Evolutionary conservation across 148 eudicot species (phyloP).

Genomic region (Fagopyrum homotropicum): DNA sequence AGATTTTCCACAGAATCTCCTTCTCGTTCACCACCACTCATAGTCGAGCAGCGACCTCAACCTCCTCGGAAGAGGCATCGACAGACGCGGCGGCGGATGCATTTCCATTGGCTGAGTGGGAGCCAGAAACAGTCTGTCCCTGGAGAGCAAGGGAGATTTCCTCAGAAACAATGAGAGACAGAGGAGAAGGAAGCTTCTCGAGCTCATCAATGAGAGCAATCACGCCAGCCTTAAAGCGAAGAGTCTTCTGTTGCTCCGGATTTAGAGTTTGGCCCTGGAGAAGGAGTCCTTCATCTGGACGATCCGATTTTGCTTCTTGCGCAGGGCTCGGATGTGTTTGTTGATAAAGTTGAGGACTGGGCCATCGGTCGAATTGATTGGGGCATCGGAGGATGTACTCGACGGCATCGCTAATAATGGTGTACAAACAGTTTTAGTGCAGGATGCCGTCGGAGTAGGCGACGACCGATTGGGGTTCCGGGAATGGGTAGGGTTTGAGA

Average conservation of each 20-base stretch:
- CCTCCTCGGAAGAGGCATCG: not conserved
- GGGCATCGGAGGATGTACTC: constrained; percentile 9
- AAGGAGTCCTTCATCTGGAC: constrained; percentile 56
- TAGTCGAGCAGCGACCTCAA: not conserved
- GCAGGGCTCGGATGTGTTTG: constrained; percentile 75
- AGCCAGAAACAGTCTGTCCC: not conserved
- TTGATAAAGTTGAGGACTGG: constrained; percentile 67
- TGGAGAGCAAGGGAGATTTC: constrained; percentile 39
- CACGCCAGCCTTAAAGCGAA: constrained; percentile 56
- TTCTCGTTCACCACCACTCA: not conserved
- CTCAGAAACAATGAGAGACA: constrained; percentile 46
- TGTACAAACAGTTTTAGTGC: not conserved
- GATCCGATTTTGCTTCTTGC: constrained; percentile 14
- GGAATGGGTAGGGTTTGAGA: constrained; percentile 14
- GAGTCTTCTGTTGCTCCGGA: constrained; percentile 63
- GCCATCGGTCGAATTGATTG: constrained; percentile 34
- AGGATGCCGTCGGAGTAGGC: not conserved
- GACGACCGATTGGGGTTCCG: not conserved
- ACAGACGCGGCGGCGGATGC: not conserved
- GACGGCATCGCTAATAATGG: constrained; percentile 8
- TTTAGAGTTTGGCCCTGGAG: constrained; percentile 56
- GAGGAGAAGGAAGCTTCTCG: constrained; percentile 61
- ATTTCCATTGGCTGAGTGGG: not conserved
- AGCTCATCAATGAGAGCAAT: constrained; percentile 62
- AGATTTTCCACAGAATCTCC: constrained; percentile 41